Conservation (phyloP, 108 stramenopile species). For the Nannochloropsis salina region DNA sequence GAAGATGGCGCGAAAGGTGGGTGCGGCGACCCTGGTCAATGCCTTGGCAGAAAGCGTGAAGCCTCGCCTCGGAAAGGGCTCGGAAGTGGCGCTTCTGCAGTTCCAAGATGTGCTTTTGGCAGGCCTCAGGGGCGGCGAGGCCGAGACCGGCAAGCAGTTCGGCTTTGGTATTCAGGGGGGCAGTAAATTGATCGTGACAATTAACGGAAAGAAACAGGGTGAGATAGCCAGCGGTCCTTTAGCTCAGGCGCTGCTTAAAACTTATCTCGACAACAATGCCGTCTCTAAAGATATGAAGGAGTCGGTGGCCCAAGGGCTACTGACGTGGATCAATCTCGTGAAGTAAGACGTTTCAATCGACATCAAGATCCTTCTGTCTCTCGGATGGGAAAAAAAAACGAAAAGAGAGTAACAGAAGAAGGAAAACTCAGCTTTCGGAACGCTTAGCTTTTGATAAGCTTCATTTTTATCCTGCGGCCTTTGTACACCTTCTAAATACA, state of each 20-base stretch:
- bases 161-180: background rate
- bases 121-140: constrained; percentile 22
- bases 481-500: too few relatives aligned
- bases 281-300: constrained; percentile 3
- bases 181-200: constrained; percentile 15
- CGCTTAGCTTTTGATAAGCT: too few relatives aligned
- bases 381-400: too few relatives aligned
- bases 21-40: constrained; percentile 54
- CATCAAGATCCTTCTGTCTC: too few relatives aligned
- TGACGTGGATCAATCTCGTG: background rate
- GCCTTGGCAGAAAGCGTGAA: constrained; percentile 54
- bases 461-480: too few relatives aligned
- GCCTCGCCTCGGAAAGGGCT: constrained; percentile 49
- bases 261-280: constrained; percentile 3
- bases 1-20: constrained; percentile 55
- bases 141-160: constrained; percentile 24
- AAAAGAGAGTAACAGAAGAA: too few relatives aligned
- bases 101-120: constrained; percentile 35
- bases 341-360: background rate
- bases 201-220: constrained; percentile 14
- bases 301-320: background rate
- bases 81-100: constrained; percentile 27
- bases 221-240: background rate
- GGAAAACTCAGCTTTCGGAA: too few relatives aligned
- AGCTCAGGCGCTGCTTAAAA: background rate